Percentiles rank a stretch among this genome's conserved stretches.
Evolutionary conservation across 306 rosid species (phyloP).

Genomic region (Canavalia ensiformis): DNA sequence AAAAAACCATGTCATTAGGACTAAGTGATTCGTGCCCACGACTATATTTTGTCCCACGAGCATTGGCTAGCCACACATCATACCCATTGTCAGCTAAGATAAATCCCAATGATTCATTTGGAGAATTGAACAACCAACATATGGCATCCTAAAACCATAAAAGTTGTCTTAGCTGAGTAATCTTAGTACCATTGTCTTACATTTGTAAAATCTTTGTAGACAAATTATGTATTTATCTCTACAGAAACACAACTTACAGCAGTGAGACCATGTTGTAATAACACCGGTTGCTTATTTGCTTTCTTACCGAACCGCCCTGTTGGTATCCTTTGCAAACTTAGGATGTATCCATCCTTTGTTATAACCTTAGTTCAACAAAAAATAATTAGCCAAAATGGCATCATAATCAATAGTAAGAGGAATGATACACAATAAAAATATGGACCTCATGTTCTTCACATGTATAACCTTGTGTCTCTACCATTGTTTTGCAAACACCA

Average conservation of each 20-base stretch:
- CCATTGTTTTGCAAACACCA: slow-evolving; percentile 67
- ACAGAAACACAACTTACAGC: slow-evolving; percentile 47
- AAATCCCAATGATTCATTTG: slow-evolving; percentile 71
- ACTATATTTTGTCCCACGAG: slow-evolving; percentile 72
- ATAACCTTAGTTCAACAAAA: slow-evolving; percentile 51
- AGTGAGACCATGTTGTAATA: slow-evolving; percentile 71
- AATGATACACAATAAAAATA: no score
- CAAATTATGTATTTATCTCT: no score
- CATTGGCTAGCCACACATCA: slow-evolving; percentile 78
- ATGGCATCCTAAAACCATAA: slow-evolving; percentile 57
- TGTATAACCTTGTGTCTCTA: slow-evolving; percentile 61
- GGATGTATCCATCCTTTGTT: slow-evolving; percentile 71
- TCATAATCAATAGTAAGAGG: neutral
- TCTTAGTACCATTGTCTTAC: neutral
- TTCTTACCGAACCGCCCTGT: slow-evolving; percentile 41
- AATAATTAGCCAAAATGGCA: neutral
- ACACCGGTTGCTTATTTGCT: slow-evolving; percentile 58
- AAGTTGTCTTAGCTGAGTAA: neutral
- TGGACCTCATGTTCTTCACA: slow-evolving; percentile 70
- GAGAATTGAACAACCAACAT: slow-evolving; percentile 69
- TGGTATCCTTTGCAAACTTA: slow-evolving; percentile 72
- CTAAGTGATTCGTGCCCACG: slow-evolving; percentile 52
- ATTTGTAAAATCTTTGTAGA: neutral
- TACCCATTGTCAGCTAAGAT: slow-evolving; percentile 72
- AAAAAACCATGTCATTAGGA: slow-evolving; percentile 56